Evolutionary conservation across 441 rosid species (phyloP).

Genomic region (Pelargonium cotyledonis): DNA sequence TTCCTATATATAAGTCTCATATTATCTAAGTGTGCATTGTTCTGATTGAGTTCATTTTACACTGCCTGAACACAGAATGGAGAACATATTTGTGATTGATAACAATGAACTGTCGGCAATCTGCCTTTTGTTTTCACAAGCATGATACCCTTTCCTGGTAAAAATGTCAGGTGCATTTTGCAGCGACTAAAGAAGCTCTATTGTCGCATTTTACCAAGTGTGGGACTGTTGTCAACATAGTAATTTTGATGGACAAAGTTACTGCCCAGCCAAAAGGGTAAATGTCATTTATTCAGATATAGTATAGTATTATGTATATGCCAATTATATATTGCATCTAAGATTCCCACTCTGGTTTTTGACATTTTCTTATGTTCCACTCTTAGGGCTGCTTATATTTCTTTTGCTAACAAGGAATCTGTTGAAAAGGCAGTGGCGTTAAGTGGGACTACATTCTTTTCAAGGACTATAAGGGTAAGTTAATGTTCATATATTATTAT

Average conservation of each 20-base stretch:
- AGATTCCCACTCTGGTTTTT: not conserved
- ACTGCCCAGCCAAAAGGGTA: slow-evolving; percentile 27
- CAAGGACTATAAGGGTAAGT: slow-evolving; percentile 31
- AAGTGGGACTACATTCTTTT: slow-evolving; percentile 26
- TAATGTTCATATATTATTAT: slow-evolving; percentile 1
- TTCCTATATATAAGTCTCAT: too few species aligned
- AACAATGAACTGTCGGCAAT: not conserved
- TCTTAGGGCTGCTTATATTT: slow-evolving; percentile 30
- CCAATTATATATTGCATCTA: not conserved
- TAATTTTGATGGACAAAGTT: slow-evolving; percentile 24
- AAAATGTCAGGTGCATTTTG: slow-evolving; percentile 32
- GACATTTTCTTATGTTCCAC: slow-evolving; percentile 2
- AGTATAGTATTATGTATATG: not conserved
- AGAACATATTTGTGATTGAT: not conserved
- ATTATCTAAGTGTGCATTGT: not conserved
- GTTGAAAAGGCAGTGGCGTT: slow-evolving; percentile 27
- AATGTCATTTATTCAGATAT: slow-evolving; percentile 13
- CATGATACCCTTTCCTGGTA: not conserved
- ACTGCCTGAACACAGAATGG: not conserved
- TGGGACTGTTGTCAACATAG: slow-evolving; percentile 25
- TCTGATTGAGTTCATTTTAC: not conserved
- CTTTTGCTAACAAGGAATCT: slow-evolving; percentile 30
- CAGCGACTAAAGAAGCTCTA: slow-evolving; percentile 30
- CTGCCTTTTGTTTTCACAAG: not conserved
- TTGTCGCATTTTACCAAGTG: slow-evolving; percentile 28